Conservation (phyloP, 768 basidiomycete species). For the Mycena galericulata region DNA sequence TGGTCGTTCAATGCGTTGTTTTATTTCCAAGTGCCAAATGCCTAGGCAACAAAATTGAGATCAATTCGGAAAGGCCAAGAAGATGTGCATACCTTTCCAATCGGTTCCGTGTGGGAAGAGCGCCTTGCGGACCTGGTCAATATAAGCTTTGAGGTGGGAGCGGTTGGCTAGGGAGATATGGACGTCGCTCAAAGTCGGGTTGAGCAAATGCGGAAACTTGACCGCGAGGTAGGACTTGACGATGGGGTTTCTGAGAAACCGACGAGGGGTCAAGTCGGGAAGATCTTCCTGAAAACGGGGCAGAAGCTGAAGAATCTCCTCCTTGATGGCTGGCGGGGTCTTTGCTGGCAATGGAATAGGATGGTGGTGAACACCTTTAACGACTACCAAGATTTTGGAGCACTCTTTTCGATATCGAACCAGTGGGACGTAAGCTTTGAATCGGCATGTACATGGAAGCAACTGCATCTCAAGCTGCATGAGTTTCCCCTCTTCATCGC, state of each 20-base stretch:
- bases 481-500: constrained; percentile 8
- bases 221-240: constrained; percentile 27
- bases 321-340: constrained; percentile 33
- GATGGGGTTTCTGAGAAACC: constrained; percentile 39
- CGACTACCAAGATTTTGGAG: constrained; percentile 32
- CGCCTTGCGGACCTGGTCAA: constrained; percentile 20
- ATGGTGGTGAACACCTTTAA: constrained; percentile 32
- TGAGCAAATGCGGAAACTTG: constrained; percentile 21
- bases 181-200: constrained; percentile 38
- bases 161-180: constrained; percentile 44
- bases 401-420: constrained; percentile 21
- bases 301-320: constrained; percentile 28
- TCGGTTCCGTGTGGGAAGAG: constrained; percentile 37
- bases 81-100: constrained; percentile 36
- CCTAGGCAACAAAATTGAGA: constrained; percentile 24
- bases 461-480: constrained; percentile 25
- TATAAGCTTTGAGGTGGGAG: constrained; percentile 36
- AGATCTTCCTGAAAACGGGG: constrained; percentile 27
- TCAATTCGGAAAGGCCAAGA: neutral
- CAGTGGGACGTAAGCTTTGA: constrained; percentile 31
- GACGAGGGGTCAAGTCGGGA: constrained; percentile 40
- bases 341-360: constrained; percentile 38
- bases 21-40: constrained; percentile 24
- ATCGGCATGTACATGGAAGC: constrained; percentile 21
- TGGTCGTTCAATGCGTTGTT: constrained; percentile 10